phyloP scores from a whole-genome alignment of 106 monocot species.

The Posidonia australis region DNA sequence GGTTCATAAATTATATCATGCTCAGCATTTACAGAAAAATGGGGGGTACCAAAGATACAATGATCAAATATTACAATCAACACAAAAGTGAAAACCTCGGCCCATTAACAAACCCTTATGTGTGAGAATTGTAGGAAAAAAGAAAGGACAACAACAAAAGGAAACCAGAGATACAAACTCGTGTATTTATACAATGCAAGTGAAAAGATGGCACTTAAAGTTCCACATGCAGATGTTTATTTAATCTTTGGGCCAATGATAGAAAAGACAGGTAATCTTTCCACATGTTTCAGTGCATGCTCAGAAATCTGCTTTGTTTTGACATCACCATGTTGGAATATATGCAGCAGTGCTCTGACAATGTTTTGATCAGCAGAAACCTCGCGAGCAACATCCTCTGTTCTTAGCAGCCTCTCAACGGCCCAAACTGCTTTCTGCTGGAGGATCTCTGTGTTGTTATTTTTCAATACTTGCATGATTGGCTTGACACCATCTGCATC shows the following conservation, averaged over 20 bases:
- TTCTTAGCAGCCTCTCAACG: conserved; percentile 79
- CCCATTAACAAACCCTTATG: too few relatives aligned
- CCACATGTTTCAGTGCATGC: conserved; percentile 63
- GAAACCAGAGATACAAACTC: too few relatives aligned
- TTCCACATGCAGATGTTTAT: neutral
- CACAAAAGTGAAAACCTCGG: too few relatives aligned
- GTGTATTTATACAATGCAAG: too few relatives aligned
- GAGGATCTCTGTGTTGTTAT: conserved; percentile 41
- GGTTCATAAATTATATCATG: too few relatives aligned
- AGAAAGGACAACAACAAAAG: too few relatives aligned
- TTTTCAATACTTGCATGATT: conserved; percentile 49
- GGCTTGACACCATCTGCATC: conserved; percentile 52
- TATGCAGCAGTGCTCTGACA: conserved; percentile 53
- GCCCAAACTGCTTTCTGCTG: conserved; percentile 70
- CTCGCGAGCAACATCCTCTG: conserved; percentile 50
- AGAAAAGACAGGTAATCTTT: conserved; percentile 85
- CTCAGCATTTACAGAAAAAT: too few relatives aligned
- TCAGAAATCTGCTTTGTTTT: conserved; percentile 68
- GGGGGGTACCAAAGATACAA: too few relatives aligned
- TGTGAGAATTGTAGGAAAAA: too few relatives aligned
- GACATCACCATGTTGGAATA: conserved; percentile 58
- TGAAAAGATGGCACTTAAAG: too few relatives aligned
- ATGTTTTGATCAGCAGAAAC: conserved; percentile 49
- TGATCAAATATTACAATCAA: too few relatives aligned
- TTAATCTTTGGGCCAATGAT: conserved; percentile 34